A percentile compares a stretch with the other conserved stretches of the same genome.
Conservation (phyloP, 176 grass and related monocot genomes). For the Oryza officinalis region DNA sequence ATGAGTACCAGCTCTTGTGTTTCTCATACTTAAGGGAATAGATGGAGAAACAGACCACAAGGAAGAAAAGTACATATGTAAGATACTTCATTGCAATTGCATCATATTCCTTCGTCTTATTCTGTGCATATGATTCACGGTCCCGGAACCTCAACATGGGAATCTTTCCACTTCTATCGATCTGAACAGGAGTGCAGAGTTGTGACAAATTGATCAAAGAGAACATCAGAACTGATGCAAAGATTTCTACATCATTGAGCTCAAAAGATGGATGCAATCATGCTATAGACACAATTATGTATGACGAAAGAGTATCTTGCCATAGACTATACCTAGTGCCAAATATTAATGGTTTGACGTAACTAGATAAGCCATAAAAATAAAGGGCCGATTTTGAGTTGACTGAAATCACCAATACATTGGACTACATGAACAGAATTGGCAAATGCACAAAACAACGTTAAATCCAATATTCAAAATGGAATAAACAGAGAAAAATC, state of each 20-base stretch:
- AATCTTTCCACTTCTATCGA: constrained; percentile 88
- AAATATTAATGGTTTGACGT: background rate
- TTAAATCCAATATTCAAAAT: background rate
- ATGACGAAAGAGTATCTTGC: constrained; percentile 21
- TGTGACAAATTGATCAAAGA: background rate
- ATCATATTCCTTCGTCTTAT: constrained; percentile 99
- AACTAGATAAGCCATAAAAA: background rate
- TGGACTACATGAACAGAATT: background rate
- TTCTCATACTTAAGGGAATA: constrained; percentile 95
- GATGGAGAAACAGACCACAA: constrained; percentile 64
- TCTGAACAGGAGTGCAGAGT: constrained; percentile 47
- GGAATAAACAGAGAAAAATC: constrained; percentile 3
- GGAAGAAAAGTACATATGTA: constrained; percentile 82
- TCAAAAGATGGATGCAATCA: background rate
- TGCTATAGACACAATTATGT: background rate
- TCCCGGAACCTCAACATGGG: constrained; percentile 84
- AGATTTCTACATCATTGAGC: background rate
- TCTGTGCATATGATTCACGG: constrained; percentile 89
- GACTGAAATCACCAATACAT: background rate
- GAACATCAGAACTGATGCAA: background rate
- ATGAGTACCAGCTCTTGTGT: constrained; percentile 99
- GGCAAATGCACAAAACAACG: background rate
- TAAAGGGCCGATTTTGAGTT: background rate
- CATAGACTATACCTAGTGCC: background rate
- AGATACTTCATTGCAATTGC: constrained; percentile 97